Evolutionary conservation across 2,329 filamentous ascomycete species (phyloP).

Genomic region (Grosmannia clavigera): DNA sequence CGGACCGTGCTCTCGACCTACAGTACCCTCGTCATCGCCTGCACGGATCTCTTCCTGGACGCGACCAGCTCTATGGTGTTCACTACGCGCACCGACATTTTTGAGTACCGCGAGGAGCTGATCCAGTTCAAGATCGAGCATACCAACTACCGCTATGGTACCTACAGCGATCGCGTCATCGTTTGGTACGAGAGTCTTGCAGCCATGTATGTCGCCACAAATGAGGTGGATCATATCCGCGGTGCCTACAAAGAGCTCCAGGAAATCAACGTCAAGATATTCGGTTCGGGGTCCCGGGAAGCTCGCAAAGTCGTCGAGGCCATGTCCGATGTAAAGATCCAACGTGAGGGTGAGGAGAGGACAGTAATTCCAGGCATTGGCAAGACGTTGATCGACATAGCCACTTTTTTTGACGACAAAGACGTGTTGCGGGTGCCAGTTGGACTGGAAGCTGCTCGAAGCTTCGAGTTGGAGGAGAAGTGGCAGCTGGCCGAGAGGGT

Average conservation of each 20-base stretch:
- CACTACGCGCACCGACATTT: constrained; percentile 22
- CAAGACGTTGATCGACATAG: constrained; percentile 23
- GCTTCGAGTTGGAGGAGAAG: constrained; percentile 21
- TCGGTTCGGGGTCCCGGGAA: too few species aligned
- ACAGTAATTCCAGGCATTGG: constrained; percentile 18
- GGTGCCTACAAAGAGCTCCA: constrained; percentile 22
- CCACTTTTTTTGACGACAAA: constrained; percentile 20
- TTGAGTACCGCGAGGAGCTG: constrained; percentile 25
- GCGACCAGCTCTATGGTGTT: constrained; percentile 23
- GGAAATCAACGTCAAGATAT: constrained; percentile 19
- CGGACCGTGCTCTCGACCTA: constrained; percentile 20
- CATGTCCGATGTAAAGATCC: constrained; percentile 16
- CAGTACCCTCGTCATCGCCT: constrained; percentile 21
- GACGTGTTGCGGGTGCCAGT: constrained; percentile 22
- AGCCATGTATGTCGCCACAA: constrained; percentile 24
- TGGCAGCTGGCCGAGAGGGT: constrained; percentile 24
- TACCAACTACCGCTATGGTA: constrained; percentile 22
- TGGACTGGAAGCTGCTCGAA: constrained; percentile 22
- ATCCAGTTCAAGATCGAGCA: constrained; percentile 26
- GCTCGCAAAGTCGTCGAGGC: constrained; percentile 20
- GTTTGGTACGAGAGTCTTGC: constrained; percentile 23
- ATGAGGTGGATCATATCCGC: constrained; percentile 12
- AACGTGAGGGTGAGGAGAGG: constrained; percentile 6
- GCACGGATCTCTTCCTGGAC: constrained; percentile 22
- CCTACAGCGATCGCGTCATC: constrained; percentile 22